These are phyloP conservation scores for Kluyveromyces sp. DNA, from an alignment of 1,139 yeast genomes.

Conservation along the genomic window DNA sequence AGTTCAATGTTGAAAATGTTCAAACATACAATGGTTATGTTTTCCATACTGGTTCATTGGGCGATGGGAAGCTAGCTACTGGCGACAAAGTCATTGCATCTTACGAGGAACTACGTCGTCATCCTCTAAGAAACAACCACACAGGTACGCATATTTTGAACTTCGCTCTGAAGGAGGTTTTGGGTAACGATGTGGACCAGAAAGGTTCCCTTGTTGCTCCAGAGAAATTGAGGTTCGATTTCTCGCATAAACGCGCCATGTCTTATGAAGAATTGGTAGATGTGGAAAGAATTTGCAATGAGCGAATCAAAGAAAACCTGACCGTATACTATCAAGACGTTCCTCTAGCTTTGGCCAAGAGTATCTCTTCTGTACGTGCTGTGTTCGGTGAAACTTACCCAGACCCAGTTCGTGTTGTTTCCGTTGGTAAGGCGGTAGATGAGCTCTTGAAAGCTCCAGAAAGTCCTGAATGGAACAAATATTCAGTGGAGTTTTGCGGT, in stretches of 20 bases:
- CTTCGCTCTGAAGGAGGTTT: constrained; percentile 74
- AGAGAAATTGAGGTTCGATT: constrained; percentile 92
- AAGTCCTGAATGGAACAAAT: constrained; percentile 64
- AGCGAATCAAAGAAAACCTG: constrained; percentile 62
- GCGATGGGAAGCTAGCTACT: constrained; percentile 65
- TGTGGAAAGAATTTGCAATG: constrained; percentile 70
- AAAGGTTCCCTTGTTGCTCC: constrained; percentile 95
- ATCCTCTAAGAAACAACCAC: constrained; percentile 96
- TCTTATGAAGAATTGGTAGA: constrained; percentile 60
- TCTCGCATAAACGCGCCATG: constrained; percentile 82
- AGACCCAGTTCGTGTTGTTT: constrained; percentile 96
- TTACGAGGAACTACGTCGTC: constrained; percentile 88
- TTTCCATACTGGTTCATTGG: constrained; percentile 81
- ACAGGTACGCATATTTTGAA: constrained; percentile 96
- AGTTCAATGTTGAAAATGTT: constrained; percentile 84
- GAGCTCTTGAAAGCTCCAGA: constrained; percentile 66
- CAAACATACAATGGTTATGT: constrained; percentile 93
- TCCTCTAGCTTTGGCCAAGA: constrained; percentile 59
- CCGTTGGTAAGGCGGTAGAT: constrained; percentile 86
- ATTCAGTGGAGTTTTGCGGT: constrained; percentile 95
- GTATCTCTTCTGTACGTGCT: constrained; percentile 84
- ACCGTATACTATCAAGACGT: constrained; percentile 81
- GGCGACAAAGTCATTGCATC: constrained; percentile 75
- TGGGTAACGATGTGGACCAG: constrained; percentile 88
- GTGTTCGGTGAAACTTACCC: constrained; percentile 99